A percentile compares a stretch with the other conserved stretches of the same genome.
phyloP scores from a whole-genome alignment of 306 rosid genomes.

The Medicago lupulina region DNA sequence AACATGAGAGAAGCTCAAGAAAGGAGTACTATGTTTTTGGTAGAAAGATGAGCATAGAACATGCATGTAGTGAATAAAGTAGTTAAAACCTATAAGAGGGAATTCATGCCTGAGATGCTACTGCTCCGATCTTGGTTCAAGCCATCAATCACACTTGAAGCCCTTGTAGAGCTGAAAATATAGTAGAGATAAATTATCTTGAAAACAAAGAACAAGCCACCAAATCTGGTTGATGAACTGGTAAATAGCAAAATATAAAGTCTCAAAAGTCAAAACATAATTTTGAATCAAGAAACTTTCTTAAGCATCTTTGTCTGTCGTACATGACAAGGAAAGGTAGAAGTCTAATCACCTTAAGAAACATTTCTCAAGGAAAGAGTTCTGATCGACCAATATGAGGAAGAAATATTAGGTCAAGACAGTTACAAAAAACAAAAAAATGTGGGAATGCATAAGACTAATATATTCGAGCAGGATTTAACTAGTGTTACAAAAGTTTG shows the following conservation, averaged over 20 bases:
- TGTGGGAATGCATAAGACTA: neutral
- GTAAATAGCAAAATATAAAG: neutral
- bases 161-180: neutral
- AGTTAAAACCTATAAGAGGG: too few relatives aligned
- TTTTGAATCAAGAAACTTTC: neutral
- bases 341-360: neutral
- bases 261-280: neutral
- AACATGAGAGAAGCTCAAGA: neutral
- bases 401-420: neutral
- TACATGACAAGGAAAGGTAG: neutral
- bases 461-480: neutral
- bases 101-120: neutral
- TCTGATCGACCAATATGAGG: neutral
- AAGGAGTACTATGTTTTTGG: too few relatives aligned
- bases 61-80: too few relatives aligned
- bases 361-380: neutral
- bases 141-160: neutral
- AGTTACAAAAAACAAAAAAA: too few relatives aligned
- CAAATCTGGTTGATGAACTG: neutral
- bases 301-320: neutral
- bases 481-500: neutral
- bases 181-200: too few relatives aligned
- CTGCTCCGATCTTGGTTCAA: neutral
- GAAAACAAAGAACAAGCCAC: neutral
- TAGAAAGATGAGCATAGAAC: too few relatives aligned